A percentile compares a stretch with the other conserved stretches of the same genome.
Evolutionary conservation across 306 rosid genomes (phyloP).

Genomic region (Rubus parviflorus): DNA sequence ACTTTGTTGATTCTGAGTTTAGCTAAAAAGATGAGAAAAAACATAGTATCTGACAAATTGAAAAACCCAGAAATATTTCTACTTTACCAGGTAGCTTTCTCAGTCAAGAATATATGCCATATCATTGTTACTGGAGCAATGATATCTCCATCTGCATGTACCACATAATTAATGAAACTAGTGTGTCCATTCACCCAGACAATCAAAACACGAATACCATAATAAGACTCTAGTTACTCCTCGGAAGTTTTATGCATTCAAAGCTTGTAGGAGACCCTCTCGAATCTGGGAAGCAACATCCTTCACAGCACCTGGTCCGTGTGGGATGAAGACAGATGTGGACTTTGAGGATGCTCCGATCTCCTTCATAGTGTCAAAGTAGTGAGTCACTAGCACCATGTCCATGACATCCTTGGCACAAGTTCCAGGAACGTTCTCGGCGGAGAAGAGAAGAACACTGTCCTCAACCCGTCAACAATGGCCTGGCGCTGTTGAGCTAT

Average conservation of each 20-base stretch:
- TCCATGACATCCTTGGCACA: slow-evolving; percentile 69
- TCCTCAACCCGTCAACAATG: slow-evolving; percentile 75
- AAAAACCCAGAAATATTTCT: too few relatives aligned
- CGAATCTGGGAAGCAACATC: slow-evolving; percentile 64
- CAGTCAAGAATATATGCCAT: too few relatives aligned
- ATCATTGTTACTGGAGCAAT: too few relatives aligned
- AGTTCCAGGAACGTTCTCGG: slow-evolving; percentile 66
- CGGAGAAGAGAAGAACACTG: slow-evolving; percentile 67
- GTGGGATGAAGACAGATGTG: slow-evolving; percentile 69
- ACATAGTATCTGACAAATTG: too few relatives aligned
- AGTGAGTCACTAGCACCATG: slow-evolving; percentile 76
- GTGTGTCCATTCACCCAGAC: too few relatives aligned
- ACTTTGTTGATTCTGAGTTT: too few relatives aligned
- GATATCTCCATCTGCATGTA: too few relatives aligned
- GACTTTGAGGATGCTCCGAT: slow-evolving; percentile 78
- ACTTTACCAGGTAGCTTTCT: too few relatives aligned
- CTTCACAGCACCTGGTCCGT: slow-evolving; percentile 75
- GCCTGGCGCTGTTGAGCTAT: slow-evolving; percentile 80
- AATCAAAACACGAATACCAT: too few relatives aligned
- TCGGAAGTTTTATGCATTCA: too few relatives aligned
- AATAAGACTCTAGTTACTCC: background rate
- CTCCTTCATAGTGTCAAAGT: slow-evolving; percentile 80
- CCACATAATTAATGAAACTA: too few relatives aligned
- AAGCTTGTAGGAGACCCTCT: slow-evolving; percentile 63
- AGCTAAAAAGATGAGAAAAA: too few relatives aligned